Percentiles rank a stretch among this genome's conserved stretches.
Evolutionary conservation across 73 alveolate species (phyloP).

Genomic region (Paramecium caudatum): DNA sequence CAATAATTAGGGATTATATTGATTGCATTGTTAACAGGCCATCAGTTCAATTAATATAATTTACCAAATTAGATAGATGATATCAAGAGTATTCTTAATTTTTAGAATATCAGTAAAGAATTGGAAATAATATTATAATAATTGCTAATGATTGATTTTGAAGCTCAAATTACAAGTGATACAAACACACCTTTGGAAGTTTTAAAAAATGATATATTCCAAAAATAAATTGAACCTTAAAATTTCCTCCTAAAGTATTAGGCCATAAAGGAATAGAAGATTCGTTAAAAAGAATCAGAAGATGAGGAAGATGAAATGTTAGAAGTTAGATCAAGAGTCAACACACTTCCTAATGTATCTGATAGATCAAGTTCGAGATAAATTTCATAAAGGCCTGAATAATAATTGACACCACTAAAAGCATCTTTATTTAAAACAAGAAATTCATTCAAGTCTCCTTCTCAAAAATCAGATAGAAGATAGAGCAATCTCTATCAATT

Average conservation of each 20-base stretch:
- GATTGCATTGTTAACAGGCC: slow-evolving; percentile 7
- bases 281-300: background rate
- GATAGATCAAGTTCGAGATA: background rate
- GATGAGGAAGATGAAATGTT: slow-evolving; percentile 16
- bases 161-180: background rate
- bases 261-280: background rate
- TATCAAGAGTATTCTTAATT: background rate
- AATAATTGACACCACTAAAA: background rate
- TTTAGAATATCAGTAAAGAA: background rate
- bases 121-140: background rate
- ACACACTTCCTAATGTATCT: background rate
- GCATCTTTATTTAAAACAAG: background rate
- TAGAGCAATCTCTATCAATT: background rate
- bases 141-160: slow-evolving; percentile 11
- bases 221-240: background rate
- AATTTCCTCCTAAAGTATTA: slow-evolving; percentile 21
- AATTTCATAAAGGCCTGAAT: background rate
- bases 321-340: slow-evolving; percentile 16
- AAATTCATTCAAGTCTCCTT: background rate
- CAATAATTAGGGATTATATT: slow-evolving; percentile 1
- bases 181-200: slow-evolving; percentile 4
- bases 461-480: slow-evolving; percentile 16
- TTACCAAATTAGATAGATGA: slow-evolving; percentile 24
- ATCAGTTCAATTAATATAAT: slow-evolving; percentile 2
- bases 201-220: slow-evolving; percentile 16